Conservation (phyloP, 2,329 filamentous ascomycete genomes). For the Aspergillus thermomutatus region DNA sequence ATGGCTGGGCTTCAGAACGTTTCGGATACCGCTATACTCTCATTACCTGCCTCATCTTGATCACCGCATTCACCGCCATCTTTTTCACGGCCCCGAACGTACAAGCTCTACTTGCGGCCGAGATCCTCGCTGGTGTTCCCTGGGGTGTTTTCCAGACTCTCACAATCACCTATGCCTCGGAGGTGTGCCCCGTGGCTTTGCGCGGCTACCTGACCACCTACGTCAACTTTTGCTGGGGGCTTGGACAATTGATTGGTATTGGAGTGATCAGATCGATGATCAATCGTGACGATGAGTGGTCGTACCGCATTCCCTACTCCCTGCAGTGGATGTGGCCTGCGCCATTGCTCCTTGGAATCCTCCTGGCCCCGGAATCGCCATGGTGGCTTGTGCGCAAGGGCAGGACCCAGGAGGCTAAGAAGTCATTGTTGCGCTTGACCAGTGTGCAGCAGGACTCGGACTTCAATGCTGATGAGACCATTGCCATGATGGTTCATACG, state of each 20-base stretch:
- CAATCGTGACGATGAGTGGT: slow-evolving; percentile 46
- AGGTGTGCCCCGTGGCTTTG: slow-evolving; percentile 46
- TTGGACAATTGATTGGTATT: slow-evolving; percentile 51
- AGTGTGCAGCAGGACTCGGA: slow-evolving; percentile 54
- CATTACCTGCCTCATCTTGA: slow-evolving; percentile 44
- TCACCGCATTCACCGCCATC: slow-evolving; percentile 49
- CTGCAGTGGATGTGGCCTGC: slow-evolving; percentile 55
- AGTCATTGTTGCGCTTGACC: slow-evolving; percentile 44
- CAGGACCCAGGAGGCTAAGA: slow-evolving; percentile 46
- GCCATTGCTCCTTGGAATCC: slow-evolving; percentile 46
- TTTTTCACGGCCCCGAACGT: slow-evolving; percentile 52
- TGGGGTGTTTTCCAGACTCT: slow-evolving; percentile 53
- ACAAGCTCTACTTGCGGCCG: slow-evolving; percentile 46
- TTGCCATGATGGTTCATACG: slow-evolving; percentile 91
- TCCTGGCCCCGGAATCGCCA: slow-evolving; percentile 50
- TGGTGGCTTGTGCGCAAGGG: slow-evolving; percentile 51
- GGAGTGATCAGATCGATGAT: slow-evolving; percentile 51
- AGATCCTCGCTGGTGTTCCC: slow-evolving; percentile 50
- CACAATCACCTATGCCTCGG: slow-evolving; percentile 46
- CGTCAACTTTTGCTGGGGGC: slow-evolving; percentile 46
- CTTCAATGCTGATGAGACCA: slow-evolving; percentile 78
- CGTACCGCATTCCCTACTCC: slow-evolving; percentile 51
- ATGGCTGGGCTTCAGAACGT: slow-evolving; percentile 50
- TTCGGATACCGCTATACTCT: slow-evolving; percentile 53
- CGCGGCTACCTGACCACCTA: slow-evolving; percentile 47